These are phyloP conservation scores for Metschnikowia kunwiensis DNA, from an alignment of 805 yeast species.

Conservation along the genomic window DNA sequence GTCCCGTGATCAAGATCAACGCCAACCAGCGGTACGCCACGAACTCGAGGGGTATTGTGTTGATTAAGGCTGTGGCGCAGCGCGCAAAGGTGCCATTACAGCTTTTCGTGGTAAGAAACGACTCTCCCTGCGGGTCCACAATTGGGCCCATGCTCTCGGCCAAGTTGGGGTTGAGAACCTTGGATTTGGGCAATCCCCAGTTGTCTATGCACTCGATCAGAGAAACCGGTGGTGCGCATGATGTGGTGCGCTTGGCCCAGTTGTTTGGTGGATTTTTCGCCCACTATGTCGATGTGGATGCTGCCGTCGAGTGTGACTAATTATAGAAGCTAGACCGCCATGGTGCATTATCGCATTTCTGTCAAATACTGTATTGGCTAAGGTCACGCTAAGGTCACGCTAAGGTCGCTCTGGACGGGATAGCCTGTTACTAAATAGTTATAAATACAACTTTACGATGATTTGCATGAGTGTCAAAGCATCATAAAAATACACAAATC, in stretches of 20 bases:
- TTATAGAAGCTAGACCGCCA: too few relatives aligned
- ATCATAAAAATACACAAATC: too few relatives aligned
- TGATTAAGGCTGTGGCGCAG: constrained; percentile 70
- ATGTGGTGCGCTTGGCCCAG: constrained; percentile 58
- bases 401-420: too few relatives aligned
- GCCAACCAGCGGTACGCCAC: constrained; percentile 96
- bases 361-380: too few relatives aligned
- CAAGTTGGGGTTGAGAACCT: constrained; percentile 78
- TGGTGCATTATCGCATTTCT: too few relatives aligned
- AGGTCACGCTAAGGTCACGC: too few relatives aligned
- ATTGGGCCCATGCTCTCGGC: constrained; percentile 93
- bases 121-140: constrained; percentile 93
- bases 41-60: constrained; percentile 82
- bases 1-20: constrained; percentile 90
- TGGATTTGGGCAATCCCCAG: constrained; percentile 90
- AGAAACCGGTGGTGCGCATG: constrained; percentile 84
- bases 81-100: constrained; percentile 76
- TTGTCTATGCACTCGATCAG: constrained; percentile 91
- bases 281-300: constrained; percentile 29
- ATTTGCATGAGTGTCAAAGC: too few relatives aligned
- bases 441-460: too few relatives aligned
- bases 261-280: constrained; percentile 64
- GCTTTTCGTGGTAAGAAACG: constrained; percentile 88
- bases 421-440: too few relatives aligned
- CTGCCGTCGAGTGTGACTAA: constrained; percentile 19